Evolutionary conservation across 73 alveolate species (phyloP).

Genomic region (Paramecium octaurelia): DNA sequence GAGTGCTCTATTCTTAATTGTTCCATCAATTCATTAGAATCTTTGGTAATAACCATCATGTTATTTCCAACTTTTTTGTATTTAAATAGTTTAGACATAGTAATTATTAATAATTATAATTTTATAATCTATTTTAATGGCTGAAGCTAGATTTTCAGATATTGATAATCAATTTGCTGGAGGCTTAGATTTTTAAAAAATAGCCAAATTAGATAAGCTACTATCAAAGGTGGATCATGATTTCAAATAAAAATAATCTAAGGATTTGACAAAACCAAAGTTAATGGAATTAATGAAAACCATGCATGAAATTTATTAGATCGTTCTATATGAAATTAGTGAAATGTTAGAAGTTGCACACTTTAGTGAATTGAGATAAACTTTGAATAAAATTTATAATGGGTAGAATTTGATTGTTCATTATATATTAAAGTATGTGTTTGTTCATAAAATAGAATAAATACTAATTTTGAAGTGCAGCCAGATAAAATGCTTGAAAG

Average conservation of each 20-base stretch:
- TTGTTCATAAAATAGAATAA: background rate
- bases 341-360: constrained; percentile 30
- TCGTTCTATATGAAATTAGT: background rate
- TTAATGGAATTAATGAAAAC: constrained; percentile 29
- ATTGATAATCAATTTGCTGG: background rate
- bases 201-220: background rate
- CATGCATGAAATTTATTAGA: constrained; percentile 22
- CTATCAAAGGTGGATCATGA: constrained; percentile 34
- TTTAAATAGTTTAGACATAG: background rate
- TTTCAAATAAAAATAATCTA: background rate
- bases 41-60: background rate
- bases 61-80: background rate
- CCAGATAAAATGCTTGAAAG: constrained; percentile 28
- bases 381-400: constrained; percentile 30
- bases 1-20: background rate
- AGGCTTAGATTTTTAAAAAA: background rate
- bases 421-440: background rate
- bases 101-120: background rate
- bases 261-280: constrained; percentile 20
- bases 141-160: constrained; percentile 21
- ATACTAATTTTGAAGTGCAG: constrained; percentile 28
- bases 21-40: background rate
- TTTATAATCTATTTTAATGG: background rate
- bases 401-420: constrained; percentile 19
- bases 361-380: background rate